Conservation (phyloP, 2,329 filamentous ascomycete genomes). For the Triangularia setosa region DNA sequence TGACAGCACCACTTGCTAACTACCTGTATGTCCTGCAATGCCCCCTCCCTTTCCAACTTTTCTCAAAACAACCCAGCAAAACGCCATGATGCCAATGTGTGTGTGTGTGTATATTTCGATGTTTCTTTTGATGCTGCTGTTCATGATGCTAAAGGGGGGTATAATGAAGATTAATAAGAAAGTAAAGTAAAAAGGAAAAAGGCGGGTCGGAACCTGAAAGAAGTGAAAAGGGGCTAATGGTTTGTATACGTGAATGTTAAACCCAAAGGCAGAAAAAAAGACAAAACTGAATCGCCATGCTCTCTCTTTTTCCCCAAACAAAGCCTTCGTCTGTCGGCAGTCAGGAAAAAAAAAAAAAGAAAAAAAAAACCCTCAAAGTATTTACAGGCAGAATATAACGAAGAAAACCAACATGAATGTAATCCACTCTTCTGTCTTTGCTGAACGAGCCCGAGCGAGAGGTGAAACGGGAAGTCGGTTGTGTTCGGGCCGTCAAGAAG, state of each 20-base stretch:
- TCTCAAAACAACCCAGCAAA: conserved; percentile 4
- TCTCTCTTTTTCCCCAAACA: neutral
- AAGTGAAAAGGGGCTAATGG: neutral
- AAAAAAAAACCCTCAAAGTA: neutral
- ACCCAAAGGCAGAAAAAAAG: neutral
- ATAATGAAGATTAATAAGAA: conserved; percentile 5
- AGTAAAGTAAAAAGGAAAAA: conserved; percentile 1
- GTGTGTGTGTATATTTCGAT: neutral
- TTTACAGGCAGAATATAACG: neutral
- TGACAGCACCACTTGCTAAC: too few relatives aligned
- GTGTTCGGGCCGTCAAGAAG: neutral
- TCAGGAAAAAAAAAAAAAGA: conserved; percentile 3
- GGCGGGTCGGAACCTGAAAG: neutral
- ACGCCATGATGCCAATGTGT: conserved; percentile 7
- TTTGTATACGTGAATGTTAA: neutral
- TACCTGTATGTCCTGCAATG: neutral
- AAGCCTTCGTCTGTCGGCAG: neutral
- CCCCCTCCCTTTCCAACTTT: conserved; percentile 6
- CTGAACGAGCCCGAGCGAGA: neutral
- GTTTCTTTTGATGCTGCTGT: neutral
- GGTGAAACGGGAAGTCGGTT: neutral
- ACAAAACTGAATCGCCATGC: neutral
- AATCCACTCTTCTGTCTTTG: neutral
- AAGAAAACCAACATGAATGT: neutral
- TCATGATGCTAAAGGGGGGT: conserved; percentile 8